These are phyloP conservation scores for Eustoma russellianum DNA, from an alignment of 257 asterid genomes.

Conservation along the genomic window DNA sequence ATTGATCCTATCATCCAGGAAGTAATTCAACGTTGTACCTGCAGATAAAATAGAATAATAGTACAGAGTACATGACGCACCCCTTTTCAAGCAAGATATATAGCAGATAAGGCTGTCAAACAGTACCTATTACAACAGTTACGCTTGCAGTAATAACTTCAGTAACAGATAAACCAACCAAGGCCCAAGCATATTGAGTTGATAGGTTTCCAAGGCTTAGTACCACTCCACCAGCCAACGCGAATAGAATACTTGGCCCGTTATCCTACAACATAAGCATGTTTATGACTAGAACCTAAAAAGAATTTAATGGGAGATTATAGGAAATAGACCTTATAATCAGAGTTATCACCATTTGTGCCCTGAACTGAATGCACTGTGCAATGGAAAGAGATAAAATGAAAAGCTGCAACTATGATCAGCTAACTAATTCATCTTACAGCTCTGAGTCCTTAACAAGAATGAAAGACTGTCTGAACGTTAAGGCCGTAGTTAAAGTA, in stretches of 20 bases:
- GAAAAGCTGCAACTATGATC: neutral
- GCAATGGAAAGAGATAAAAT: neutral
- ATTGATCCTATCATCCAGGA: constrained; percentile 79
- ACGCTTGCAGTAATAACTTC: constrained; percentile 74
- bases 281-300: neutral
- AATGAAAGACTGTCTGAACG: too few relatives aligned
- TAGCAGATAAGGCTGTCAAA: neutral
- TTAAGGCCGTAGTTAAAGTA: too few relatives aligned
- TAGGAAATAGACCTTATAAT: neutral
- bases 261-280: constrained; percentile 45
- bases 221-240: constrained; percentile 86
- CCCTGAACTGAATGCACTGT: too few relatives aligned
- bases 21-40: constrained; percentile 90
- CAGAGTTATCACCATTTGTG: too few relatives aligned
- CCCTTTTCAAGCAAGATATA: neutral
- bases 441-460: too few relatives aligned
- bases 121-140: constrained; percentile 81
- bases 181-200: constrained; percentile 93
- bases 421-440: too few relatives aligned
- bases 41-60: constrained; percentile 3
- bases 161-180: constrained; percentile 85
- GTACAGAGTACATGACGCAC: neutral
- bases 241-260: constrained; percentile 73
- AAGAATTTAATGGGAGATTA: too few relatives aligned
- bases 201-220: constrained; percentile 87